phyloP scores from a whole-genome alignment of 1,139 yeast genomes.

The Cylindricascospora bacillispora region DNA sequence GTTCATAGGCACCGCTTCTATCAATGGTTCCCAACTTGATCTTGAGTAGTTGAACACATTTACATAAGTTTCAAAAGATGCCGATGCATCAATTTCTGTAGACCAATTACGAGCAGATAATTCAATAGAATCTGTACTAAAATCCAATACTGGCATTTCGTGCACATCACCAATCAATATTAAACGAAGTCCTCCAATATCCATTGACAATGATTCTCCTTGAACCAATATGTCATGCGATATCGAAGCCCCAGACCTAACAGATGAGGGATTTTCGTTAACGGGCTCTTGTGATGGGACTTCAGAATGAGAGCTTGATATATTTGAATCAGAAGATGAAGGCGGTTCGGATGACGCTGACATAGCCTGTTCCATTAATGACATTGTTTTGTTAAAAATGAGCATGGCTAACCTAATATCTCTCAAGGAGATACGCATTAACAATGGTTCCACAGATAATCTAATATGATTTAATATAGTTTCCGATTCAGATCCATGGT shows the following conservation, averaged over 20 bases:
- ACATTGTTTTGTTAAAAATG: constrained; percentile 62
- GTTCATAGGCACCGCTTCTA: constrained; percentile 81
- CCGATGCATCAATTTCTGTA: constrained; percentile 63
- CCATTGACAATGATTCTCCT: constrained; percentile 61
- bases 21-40: constrained; percentile 92
- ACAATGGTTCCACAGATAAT: constrained; percentile 65
- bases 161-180: constrained; percentile 89
- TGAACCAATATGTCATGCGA: constrained; percentile 21
- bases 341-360: constrained; percentile 1
- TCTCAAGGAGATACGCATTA: constrained; percentile 70
- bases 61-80: constrained; percentile 53
- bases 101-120: constrained; percentile 80
- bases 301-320: constrained; percentile 23
- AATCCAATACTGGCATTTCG: constrained; percentile 82
- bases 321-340: neutral
- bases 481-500: constrained; percentile 47
- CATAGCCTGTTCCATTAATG: constrained; percentile 27
- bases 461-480: constrained; percentile 52
- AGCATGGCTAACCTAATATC: constrained; percentile 73
- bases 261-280: neutral
- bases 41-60: constrained; percentile 84
- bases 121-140: constrained; percentile 64
- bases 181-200: constrained; percentile 70
- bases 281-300: neutral
- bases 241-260: neutral